Evolutionary conservation across 768 basidiomycete genomes (phyloP), one percentile per base, ranked within the genome.

Genomic region (Lactifluus hygrophoroides): DNA sequence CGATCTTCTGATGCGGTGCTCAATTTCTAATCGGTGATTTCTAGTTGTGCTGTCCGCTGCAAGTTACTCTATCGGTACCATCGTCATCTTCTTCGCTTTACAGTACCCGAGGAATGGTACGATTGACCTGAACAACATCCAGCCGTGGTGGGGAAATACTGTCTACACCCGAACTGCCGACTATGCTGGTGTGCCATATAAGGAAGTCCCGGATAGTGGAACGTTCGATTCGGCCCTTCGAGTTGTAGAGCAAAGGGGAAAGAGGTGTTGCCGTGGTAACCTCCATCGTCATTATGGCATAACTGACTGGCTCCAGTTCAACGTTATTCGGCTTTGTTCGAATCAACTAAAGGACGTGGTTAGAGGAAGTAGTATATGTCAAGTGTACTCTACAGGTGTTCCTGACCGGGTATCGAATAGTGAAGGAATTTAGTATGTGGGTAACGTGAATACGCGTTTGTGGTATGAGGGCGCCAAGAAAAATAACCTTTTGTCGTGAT

Each of bases 111-210:
- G 62, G 56, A 76, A 85, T 54, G 85, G 85, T 3, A 71, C 69
- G 13, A 85, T 88, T 61, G 86, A 84, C 6, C 5, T 66, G 11
- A 71, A 73, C 34, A 83, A 59, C 7, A 67, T 89, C 43, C 79
- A 80, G 59, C 51, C 60, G 3, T 89, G 87, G 88, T 88, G 86
- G 86, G 88, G 87, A 11, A 88, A 88, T 61, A 78, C 72, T 60
- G 67, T 71, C 9, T 69, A 47, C 63, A 3, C 46, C 32, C 66
- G 69, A 0, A 75, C 71, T 1, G 74, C 65, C 3, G 74, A 75
- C 49, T 66, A 42, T 1, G 17, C 30, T 1, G 61, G 62, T 13
- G 50, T 62, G 3, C 28, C 68, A 19, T 35, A 57, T 38, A 64
- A 60, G 55, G 46, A 25, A 2, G 2, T 67, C 16, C 40, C 59